phyloP scores from a whole-genome alignment of 1,284 basidiomycete species.

The Ganoderma resinaceum region DNA sequence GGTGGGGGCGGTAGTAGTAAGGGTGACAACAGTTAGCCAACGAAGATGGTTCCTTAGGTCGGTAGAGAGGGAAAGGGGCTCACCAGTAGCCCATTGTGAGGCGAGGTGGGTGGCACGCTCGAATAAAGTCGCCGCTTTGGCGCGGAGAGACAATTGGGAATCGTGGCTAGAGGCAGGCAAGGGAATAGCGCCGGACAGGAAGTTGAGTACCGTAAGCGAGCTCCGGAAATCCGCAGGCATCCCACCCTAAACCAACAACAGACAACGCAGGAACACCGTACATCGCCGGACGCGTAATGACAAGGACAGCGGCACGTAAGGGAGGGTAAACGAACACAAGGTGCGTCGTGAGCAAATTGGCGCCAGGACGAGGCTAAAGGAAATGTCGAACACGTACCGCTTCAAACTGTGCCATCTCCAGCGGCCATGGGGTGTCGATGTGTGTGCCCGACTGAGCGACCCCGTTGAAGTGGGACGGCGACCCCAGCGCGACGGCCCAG shows the following conservation, averaged over 20 bases:
- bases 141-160: constrained; percentile 38
- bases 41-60: neutral
- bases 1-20: neutral
- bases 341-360: neutral
- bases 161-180: constrained; percentile 29
- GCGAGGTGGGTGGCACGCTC: constrained; percentile 43
- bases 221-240: constrained; percentile 27
- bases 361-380: neutral
- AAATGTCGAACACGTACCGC: constrained; percentile 29
- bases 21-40: neutral
- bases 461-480: constrained; percentile 42
- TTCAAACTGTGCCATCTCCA: constrained; percentile 43
- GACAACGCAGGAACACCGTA: neutral
- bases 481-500: constrained; percentile 49
- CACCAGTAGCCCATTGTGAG: constrained; percentile 36
- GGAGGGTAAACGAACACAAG: neutral
- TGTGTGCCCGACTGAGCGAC: constrained; percentile 34
- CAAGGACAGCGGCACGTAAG: neutral
- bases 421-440: constrained; percentile 52
- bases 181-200: constrained; percentile 34
- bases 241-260: constrained; percentile 22
- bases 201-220: constrained; percentile 36
- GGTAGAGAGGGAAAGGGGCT: constrained; percentile 8
- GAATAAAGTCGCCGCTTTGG: constrained; percentile 47
- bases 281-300: constrained; percentile 1